Conservation (phyloP, 768 basidiomycete genomes). For the Leccinum incarnatum region DNA sequence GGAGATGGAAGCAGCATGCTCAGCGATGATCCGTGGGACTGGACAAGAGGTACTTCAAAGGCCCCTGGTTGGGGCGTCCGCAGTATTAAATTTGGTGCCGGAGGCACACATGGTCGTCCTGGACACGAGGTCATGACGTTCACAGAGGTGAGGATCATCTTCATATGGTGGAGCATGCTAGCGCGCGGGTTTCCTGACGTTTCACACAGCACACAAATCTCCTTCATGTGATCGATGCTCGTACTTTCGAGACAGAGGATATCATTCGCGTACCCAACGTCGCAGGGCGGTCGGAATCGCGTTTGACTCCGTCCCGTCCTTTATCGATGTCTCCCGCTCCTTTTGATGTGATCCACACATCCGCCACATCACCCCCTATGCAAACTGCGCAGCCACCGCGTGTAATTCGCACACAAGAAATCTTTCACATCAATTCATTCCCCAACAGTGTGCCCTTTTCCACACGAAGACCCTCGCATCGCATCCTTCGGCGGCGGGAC, state of each 20-base stretch:
- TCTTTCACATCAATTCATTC: slow-evolving; percentile 42
- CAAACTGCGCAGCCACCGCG: slow-evolving; percentile 26
- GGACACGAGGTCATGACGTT: slow-evolving; percentile 82
- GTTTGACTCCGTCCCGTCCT: slow-evolving; percentile 11
- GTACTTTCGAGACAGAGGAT: slow-evolving; percentile 79
- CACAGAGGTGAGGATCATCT: slow-evolving; percentile 64
- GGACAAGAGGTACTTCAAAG: slow-evolving; percentile 52
- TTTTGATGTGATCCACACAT: slow-evolving; percentile 9
- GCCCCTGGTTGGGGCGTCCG: slow-evolving; percentile 84
- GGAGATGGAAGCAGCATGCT: slow-evolving; percentile 51
- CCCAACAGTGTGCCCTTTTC: slow-evolving; percentile 8
- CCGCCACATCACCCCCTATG: slow-evolving; percentile 14
- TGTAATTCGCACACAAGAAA: slow-evolving; percentile 52
- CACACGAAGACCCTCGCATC: slow-evolving; percentile 23
- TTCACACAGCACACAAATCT: slow-evolving; percentile 68
- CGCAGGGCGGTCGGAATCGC: slow-evolving; percentile 17
- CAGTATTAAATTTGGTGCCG: slow-evolving; percentile 80
- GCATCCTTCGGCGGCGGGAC: slow-evolving; percentile 18
- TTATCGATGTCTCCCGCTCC: slow-evolving; percentile 9
- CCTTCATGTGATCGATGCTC: slow-evolving; percentile 82
- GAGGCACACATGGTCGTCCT: slow-evolving; percentile 43
- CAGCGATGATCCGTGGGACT: slow-evolving; percentile 66
- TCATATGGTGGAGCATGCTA: background rate
- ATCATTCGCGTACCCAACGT: slow-evolving; percentile 56
- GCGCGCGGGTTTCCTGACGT: slow-evolving; percentile 6